These are phyloP conservation scores for Pythium plurisporium DNA, from an alignment of 352 stramenopile genomes.

Conservation along the genomic window DNA sequence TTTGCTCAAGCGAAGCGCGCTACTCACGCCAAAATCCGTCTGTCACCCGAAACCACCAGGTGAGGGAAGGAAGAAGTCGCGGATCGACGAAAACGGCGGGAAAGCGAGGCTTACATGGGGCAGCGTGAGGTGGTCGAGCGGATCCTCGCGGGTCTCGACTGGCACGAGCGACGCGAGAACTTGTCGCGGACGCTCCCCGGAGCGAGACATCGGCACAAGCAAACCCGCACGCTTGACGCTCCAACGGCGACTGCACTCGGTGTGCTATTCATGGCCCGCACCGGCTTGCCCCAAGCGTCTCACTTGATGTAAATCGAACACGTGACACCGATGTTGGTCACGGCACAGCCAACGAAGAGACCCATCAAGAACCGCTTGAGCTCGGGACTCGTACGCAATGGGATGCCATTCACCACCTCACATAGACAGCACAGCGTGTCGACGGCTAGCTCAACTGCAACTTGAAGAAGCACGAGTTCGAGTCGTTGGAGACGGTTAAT, in stretches of 20 bases:
- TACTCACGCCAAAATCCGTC: conserved; percentile 16
- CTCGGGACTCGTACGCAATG: not conserved
- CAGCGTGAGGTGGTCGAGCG: conserved; percentile 8
- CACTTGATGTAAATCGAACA: conserved; percentile 8
- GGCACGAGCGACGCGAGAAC: conserved; percentile 23
- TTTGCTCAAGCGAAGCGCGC: conserved; percentile 2
- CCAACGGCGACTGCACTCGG: not conserved
- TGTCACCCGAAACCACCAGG: not conserved
- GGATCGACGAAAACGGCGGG: not conserved
- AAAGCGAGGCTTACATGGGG: not conserved
- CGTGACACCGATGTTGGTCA: conserved; percentile 4
- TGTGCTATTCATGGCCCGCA: not conserved
- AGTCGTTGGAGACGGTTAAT: not conserved
- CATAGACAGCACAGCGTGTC: conserved; percentile 24
- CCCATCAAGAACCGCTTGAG: conserved; percentile 13
- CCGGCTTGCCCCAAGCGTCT: not conserved
- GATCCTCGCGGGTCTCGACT: conserved; percentile 12
- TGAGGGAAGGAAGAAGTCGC: not conserved
- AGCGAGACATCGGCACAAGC: not conserved
- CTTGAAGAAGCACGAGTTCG: conserved; percentile 7
- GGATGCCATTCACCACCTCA: conserved; percentile 23
- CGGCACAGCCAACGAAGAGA: conserved; percentile 11
- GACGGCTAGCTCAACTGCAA: conserved; percentile 24
- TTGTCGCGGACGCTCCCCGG: not conserved
- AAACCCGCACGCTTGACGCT: no score